Evolutionary conservation across 2,329 filamentous ascomycete genomes (phyloP).

Genomic region (Colletotrichum spaethianum): DNA sequence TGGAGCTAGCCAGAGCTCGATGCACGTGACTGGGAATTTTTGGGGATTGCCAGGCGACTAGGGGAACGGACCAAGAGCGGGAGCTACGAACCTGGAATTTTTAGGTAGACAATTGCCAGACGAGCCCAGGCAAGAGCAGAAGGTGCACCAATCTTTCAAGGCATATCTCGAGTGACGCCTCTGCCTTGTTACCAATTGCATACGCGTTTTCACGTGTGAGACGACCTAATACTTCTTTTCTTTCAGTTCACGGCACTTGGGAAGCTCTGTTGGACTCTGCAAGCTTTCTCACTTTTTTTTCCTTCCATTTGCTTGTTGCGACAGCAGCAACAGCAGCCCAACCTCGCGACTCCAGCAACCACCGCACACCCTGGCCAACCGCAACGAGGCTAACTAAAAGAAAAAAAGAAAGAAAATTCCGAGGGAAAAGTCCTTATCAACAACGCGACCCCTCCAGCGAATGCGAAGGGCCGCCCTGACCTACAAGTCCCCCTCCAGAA

Average conservation of each 20-base stretch:
- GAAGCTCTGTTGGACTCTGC: conserved; percentile 6
- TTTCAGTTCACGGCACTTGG: conserved; percentile 8
- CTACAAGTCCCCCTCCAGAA: conserved; percentile 42
- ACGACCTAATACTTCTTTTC: neutral
- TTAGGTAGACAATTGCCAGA: conserved; percentile 29
- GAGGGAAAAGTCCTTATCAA: conserved; percentile 10
- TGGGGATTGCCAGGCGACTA: conserved; percentile 11
- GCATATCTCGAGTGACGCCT: conserved; percentile 6
- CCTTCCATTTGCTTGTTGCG: neutral
- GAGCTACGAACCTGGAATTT: conserved; percentile 31
- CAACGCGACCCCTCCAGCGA: conserved; percentile 28
- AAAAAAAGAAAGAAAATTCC: neutral
- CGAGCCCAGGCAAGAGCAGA: conserved; percentile 22
- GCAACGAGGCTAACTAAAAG: neutral
- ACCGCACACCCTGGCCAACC: neutral
- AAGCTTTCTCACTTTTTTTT: conserved; percentile 10
- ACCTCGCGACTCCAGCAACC: conserved; percentile 15
- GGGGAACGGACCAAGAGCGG: conserved; percentile 20
- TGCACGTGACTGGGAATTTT: conserved; percentile 24
- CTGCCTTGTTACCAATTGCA: conserved; percentile 23
- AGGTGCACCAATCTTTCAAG: conserved; percentile 16
- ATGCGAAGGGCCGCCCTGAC: conserved; percentile 49
- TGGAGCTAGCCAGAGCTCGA: conserved; percentile 27
- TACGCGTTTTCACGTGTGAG: conserved; percentile 16
- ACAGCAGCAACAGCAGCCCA: neutral